Percentiles rank a stretch among this genome's conserved stretches.
phyloP scores from a whole-genome alignment of 257 asterid genomes.

The Plectranthus barbatus region DNA sequence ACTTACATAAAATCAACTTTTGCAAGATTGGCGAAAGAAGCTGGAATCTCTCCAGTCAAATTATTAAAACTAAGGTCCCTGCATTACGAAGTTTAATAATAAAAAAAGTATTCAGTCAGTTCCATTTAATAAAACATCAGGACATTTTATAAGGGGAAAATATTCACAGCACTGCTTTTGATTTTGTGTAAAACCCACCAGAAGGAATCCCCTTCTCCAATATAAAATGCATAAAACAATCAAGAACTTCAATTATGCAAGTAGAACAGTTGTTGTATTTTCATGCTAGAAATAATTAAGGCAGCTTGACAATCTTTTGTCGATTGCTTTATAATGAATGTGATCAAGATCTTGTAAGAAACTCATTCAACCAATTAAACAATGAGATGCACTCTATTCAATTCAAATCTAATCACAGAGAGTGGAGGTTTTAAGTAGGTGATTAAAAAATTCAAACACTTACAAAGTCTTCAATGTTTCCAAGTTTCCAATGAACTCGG shows the following conservation, averaged over 20 bases:
- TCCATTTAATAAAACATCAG: background rate
- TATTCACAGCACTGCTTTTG: background rate
- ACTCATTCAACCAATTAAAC: background rate
- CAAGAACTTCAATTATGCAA: background rate
- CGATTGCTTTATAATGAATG: background rate
- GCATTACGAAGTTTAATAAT: slow-evolving; percentile 2
- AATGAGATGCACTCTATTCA: background rate
- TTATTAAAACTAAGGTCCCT: slow-evolving; percentile 80
- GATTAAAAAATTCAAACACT: slow-evolving; percentile 19
- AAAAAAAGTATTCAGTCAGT: background rate
- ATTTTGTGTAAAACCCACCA: background rate
- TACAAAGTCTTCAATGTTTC: slow-evolving; percentile 53
- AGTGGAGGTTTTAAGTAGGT: background rate
- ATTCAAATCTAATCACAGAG: background rate
- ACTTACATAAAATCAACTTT: slow-evolving; percentile 66
- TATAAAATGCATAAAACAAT: background rate
- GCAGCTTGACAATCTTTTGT: background rate
- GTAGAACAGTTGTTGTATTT: background rate
- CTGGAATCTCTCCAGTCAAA: slow-evolving; percentile 61
- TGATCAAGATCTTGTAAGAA: background rate
- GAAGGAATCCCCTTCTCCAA: background rate
- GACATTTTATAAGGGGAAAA: background rate
- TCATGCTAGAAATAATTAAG: background rate
- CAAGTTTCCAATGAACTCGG: slow-evolving; percentile 56
- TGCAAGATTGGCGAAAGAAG: slow-evolving; percentile 27